Percentiles rank a stretch among this genome's conserved stretches.
phyloP scores from a whole-genome alignment of 805 yeast species.

The Candida boleticola region DNA sequence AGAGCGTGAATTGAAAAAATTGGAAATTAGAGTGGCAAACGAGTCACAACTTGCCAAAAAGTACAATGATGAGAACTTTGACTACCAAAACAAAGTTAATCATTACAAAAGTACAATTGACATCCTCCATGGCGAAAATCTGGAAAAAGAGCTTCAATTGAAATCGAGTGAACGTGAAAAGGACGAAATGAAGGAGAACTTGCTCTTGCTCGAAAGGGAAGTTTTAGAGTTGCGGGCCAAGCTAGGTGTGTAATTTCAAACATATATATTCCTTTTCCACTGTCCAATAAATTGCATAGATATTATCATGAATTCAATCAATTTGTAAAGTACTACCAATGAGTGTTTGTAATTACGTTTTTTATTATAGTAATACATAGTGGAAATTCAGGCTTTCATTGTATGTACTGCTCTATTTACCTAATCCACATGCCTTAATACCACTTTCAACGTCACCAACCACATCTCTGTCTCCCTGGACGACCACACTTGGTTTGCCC shows the following conservation, averaged over 20 bases:
- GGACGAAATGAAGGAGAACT: slow-evolving; percentile 51
- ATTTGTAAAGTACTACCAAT: no score
- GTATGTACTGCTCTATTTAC: slow-evolving; percentile 38
- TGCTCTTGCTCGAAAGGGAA: slow-evolving; percentile 55
- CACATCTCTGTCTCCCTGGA: slow-evolving; percentile 82
- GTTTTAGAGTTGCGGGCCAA: slow-evolving; percentile 53
- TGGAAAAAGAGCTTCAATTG: slow-evolving; percentile 43
- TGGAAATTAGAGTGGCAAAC: slow-evolving; percentile 49
- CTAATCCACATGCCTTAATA: slow-evolving; percentile 35
- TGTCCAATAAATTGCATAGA: no score
- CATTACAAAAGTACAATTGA: slow-evolving; percentile 39
- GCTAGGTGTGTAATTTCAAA: slow-evolving; percentile 15
- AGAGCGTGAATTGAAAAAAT: slow-evolving; percentile 53
- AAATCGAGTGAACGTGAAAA: slow-evolving; percentile 56
- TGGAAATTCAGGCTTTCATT: no score
- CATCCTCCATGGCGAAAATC: slow-evolving; percentile 35
- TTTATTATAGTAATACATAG: no score
- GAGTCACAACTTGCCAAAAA: slow-evolving; percentile 49
- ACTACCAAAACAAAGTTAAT: slow-evolving; percentile 50
- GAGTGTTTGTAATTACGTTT: no score
- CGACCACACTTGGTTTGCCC: slow-evolving; percentile 78
- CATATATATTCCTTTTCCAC: no score
- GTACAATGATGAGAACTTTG: slow-evolving; percentile 59
- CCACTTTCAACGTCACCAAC: slow-evolving; percentile 69
- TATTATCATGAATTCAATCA: no score